Evolutionary conservation across 2,329 filamentous ascomycete species (phyloP).

Genomic region (Leptographium lundbergii): DNA sequence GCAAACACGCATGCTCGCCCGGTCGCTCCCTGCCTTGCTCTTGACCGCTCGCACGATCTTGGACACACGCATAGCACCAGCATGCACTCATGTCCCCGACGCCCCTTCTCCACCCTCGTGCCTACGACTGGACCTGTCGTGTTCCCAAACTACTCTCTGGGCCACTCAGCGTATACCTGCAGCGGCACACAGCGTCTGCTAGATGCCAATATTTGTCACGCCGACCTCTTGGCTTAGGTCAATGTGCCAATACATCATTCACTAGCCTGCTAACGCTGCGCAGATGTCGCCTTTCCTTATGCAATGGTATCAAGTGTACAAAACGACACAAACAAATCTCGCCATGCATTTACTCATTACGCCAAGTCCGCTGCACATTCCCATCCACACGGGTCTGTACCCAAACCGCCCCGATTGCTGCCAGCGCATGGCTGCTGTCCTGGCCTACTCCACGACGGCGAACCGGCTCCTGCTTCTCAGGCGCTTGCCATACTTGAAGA

Average conservation of each 20-base stretch:
- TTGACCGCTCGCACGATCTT: neutral
- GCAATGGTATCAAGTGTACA: neutral
- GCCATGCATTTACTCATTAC: neutral
- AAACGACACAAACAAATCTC: neutral
- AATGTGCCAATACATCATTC: neutral
- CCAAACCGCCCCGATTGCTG: neutral
- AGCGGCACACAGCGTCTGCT: neutral
- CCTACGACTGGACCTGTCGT: neutral
- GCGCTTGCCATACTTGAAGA: slow-evolving; percentile 47
- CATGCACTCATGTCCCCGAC: neutral
- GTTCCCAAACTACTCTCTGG: neutral
- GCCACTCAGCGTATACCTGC: neutral
- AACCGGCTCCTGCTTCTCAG: slow-evolving; percentile 43
- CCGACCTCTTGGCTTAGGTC: neutral
- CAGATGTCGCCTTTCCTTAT: neutral
- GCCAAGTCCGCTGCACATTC: neutral
- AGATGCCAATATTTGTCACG: neutral
- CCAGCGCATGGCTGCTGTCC: neutral
- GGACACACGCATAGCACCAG: neutral
- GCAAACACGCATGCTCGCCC: neutral
- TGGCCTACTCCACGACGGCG: slow-evolving; percentile 21
- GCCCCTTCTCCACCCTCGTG: neutral
- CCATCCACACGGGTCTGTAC: neutral
- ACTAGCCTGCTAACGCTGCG: neutral
- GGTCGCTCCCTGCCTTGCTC: neutral